phyloP scores from a whole-genome alignment of 257 asterid species.

The Nicotiana noctiflora region DNA sequence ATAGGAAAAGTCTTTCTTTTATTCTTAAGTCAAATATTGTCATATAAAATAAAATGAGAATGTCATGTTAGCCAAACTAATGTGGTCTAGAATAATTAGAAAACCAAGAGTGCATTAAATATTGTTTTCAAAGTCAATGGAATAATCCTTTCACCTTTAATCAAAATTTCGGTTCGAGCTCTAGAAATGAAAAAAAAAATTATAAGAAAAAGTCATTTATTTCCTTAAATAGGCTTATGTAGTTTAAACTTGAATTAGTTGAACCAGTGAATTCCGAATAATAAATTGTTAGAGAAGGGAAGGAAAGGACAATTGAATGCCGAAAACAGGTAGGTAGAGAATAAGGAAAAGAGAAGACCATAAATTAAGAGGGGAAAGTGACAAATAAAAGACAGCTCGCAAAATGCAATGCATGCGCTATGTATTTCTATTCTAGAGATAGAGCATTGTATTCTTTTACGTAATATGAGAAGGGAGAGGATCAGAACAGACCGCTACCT shows the following conservation, averaged over 20 bases:
- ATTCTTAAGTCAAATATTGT: neutral
- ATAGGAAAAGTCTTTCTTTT: too few relatives aligned
- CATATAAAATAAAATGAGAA: neutral
- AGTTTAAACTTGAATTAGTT: too few relatives aligned
- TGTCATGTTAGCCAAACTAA: neutral
- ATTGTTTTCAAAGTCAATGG: neutral
- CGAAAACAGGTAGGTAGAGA: slow-evolving; percentile 18
- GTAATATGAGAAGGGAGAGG: neutral
- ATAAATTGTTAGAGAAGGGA: too few relatives aligned
- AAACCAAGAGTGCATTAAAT: neutral
- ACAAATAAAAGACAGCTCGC: slow-evolving; percentile 15
- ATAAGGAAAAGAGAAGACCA: neutral
- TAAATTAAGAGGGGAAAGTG: neutral
- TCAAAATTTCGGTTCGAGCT: too few relatives aligned
- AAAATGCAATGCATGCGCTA: neutral
- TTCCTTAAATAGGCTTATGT: rapidly evolving
- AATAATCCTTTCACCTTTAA: too few relatives aligned
- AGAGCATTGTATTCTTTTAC: neutral
- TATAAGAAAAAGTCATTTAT: too few relatives aligned
- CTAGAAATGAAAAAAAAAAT: too few relatives aligned
- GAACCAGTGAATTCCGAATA: too few relatives aligned
- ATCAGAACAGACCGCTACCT: neutral
- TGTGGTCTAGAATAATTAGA: neutral
- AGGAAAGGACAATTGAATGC: slow-evolving; percentile 8
- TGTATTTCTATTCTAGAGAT: neutral